Base-by-base conservation (phyloP, 1,284 basidiomycete species). In the Boletus semigastroideus region DNA sequence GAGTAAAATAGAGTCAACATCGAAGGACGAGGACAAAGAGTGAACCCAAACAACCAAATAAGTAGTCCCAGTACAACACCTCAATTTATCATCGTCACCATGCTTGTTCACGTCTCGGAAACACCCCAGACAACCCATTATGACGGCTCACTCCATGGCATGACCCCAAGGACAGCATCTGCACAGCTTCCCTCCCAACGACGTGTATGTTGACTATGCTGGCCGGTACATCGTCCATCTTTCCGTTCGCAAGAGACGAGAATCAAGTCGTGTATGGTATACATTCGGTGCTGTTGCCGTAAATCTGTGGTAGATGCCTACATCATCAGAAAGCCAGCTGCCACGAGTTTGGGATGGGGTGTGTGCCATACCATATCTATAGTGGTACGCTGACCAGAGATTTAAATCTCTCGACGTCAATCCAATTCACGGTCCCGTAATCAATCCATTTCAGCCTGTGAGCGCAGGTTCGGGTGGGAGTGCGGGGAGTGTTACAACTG, bases 271-370 rank as follows among this genome's bases (percentile, higher is more conserved):
- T 40, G 41, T 42, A 89, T 87, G 80, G 22, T 98, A 91, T 62
- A 22, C 5, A 5, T 22, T 22, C 22, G 22, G 22, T 22, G 22
- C 22, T 22, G 5, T 5, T 5, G 22, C 5, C 5, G 22, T 22
- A 22, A 22, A 22, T 22, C 22, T 5, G 22, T 22, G 22, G 5
- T 5, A 22, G 22, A 22, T 1, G 93, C 88, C 0, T 68, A 79
- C 10, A 80, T 98, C 13, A 65, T 87, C 0, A 94, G 93, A 96
- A 96, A 72, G 89, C 94, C 0, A 98, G 98, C 66, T 94, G 94
- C 71, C 96, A 99, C 67, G 96, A 98, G 69, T 99, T 99, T 71
- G 95, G 95, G 0, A 99, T 99, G 96, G 96, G 96, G 87, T 94
- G 56, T 17, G 77, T 68, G 44, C 22, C 44, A 33, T 50, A 31